These are phyloP conservation scores for Sphaerulina musiva DNA, from an alignment of 2,329 filamentous ascomycete species.

Conservation along the genomic window DNA sequence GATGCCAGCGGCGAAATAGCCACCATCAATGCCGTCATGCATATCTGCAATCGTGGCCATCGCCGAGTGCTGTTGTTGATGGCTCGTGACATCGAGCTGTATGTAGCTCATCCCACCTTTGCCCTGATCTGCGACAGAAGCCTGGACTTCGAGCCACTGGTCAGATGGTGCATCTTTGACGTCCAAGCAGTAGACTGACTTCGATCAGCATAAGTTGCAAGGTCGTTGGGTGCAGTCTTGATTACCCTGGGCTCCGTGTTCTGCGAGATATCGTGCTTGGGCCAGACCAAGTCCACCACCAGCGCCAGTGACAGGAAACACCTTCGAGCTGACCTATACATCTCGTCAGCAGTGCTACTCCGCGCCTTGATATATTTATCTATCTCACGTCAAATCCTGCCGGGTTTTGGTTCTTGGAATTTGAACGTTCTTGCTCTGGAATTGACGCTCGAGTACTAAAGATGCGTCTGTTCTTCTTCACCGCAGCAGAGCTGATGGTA, in stretches of 20 bases:
- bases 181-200: constrained; percentile 46
- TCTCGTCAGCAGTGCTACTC: background rate
- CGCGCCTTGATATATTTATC: background rate
- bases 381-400: background rate
- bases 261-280: constrained; percentile 43
- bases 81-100: constrained; percentile 43
- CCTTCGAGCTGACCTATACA: constrained; percentile 20
- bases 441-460: too few relatives aligned
- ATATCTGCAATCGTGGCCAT: constrained; percentile 27
- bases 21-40: constrained; percentile 28
- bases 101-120: constrained; percentile 42
- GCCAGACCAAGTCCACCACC: constrained; percentile 27
- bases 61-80: constrained; percentile 22
- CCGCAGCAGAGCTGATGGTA: background rate
- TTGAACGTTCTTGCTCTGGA: too few relatives aligned
- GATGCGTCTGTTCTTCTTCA: too few relatives aligned
- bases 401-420: background rate
- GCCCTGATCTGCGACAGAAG: constrained; percentile 33
- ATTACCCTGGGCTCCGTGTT: constrained; percentile 44
- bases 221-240: too few relatives aligned
- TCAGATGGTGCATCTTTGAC: constrained; percentile 38
- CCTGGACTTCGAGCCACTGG: constrained; percentile 39
- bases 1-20: constrained; percentile 31
- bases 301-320: constrained; percentile 25
- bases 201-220: background rate